phyloP scores from a whole-genome alignment of 2,329 filamentous ascomycete species.

The Cadophora malorum region DNA sequence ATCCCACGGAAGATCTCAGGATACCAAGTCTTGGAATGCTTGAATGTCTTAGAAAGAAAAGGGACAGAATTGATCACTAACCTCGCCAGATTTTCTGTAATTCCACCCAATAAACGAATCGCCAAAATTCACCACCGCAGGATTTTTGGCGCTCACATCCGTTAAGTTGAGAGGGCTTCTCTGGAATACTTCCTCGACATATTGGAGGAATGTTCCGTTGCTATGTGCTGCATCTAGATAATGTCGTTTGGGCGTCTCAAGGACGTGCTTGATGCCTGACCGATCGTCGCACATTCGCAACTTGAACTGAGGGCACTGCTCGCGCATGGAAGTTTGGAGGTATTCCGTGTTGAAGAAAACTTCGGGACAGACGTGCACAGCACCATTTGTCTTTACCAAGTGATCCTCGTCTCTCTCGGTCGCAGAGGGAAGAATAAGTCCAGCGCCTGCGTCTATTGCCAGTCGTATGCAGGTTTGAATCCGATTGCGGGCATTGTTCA shows the following conservation, averaged over 20 bases:
- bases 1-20: neutral
- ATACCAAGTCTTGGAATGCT: neutral
- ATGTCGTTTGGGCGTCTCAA: conserved; percentile 21
- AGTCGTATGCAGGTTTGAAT: conserved; percentile 38
- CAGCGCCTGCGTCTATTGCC: conserved; percentile 36
- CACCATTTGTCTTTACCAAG: conserved; percentile 18
- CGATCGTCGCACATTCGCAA: conserved; percentile 33
- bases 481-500: conserved; percentile 39
- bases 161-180: conserved; percentile 4
- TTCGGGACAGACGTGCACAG: conserved; percentile 25
- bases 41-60: too few relatives aligned
- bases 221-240: conserved; percentile 23
- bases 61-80: conserved; percentile 8
- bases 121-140: conserved; percentile 32
- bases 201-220: conserved; percentile 25
- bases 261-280: conserved; percentile 27
- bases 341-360: conserved; percentile 32
- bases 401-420: conserved; percentile 25
- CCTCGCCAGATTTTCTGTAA: conserved; percentile 32
- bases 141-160: conserved; percentile 26
- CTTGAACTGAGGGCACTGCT: conserved; percentile 32
- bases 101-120: conserved; percentile 37
- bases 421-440: conserved; percentile 35
- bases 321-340: conserved; percentile 19
- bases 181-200: conserved; percentile 7